Evolutionary conservation across 2,329 filamentous ascomycete species (phyloP).

Genomic region (Teratosphaeria epicoccoides): DNA sequence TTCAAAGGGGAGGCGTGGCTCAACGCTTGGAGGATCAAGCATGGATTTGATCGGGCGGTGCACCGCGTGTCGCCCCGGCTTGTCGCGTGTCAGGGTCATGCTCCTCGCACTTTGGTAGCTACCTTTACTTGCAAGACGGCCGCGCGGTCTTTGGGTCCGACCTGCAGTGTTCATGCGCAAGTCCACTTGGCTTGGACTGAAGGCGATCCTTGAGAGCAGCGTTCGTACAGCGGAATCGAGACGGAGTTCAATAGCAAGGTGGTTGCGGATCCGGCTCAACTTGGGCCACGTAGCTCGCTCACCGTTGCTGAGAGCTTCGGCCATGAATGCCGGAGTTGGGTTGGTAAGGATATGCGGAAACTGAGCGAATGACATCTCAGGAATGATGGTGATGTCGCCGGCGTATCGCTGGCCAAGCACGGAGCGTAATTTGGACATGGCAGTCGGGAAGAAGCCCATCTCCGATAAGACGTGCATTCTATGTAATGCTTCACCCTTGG

Average conservation of each 20-base stretch:
- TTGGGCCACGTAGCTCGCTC: slow-evolving; percentile 89
- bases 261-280: slow-evolving; percentile 71
- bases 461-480: slow-evolving; percentile 72
- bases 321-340: slow-evolving; percentile 78
- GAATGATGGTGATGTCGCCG: slow-evolving; percentile 89
- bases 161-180: slow-evolving; percentile 30
- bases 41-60: slow-evolving; percentile 4
- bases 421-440: slow-evolving; percentile 59
- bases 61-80: background rate
- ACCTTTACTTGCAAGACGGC: slow-evolving; percentile 4
- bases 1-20: background rate
- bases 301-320: slow-evolving; percentile 62
- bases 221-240: slow-evolving; percentile 64
- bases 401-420: slow-evolving; percentile 86
- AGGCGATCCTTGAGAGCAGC: slow-evolving; percentile 57
- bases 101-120: slow-evolving; percentile 5
- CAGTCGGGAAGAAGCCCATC: slow-evolving; percentile 67
- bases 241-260: slow-evolving; percentile 79
- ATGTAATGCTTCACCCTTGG: slow-evolving; percentile 70
- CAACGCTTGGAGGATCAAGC: slow-evolving; percentile 1
- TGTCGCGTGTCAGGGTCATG: slow-evolving; percentile 2
- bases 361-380: slow-evolving; percentile 63
- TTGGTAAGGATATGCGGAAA: slow-evolving; percentile 71
- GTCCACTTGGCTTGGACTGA: slow-evolving; percentile 55
- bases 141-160: background rate